A percentile compares a stretch with the other conserved stretches of the same genome.
phyloP scores from a whole-genome alignment of 768 basidiomycete species.

The Psilocybe azurescens region DNA sequence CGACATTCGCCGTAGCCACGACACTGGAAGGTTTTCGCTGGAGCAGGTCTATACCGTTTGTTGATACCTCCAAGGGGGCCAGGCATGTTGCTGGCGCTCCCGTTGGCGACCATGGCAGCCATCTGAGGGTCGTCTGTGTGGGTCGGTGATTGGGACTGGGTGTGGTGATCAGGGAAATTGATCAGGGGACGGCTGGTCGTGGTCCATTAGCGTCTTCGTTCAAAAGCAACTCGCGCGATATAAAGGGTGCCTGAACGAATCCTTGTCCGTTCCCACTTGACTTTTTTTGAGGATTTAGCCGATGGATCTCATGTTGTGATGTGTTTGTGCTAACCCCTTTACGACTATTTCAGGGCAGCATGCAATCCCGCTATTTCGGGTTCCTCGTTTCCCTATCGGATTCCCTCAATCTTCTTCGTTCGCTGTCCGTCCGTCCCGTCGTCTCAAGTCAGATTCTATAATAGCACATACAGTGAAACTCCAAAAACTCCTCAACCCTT shows the following conservation, averaged over 20 bases:
- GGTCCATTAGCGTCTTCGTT: conserved; percentile 14
- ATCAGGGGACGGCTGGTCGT: conserved; percentile 26
- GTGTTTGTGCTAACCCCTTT: background rate
- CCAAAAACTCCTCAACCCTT: no score
- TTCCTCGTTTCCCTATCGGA: conserved; percentile 1
- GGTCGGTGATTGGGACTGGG: background rate
- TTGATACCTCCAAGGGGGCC: conserved; percentile 30
- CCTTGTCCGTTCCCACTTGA: background rate
- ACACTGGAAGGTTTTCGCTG: conserved; percentile 95
- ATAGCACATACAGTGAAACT: no score
- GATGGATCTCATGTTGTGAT: conserved; percentile 6
- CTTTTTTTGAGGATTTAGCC: background rate
- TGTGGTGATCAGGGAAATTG: conserved; percentile 26
- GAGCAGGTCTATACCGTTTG: conserved; percentile 81
- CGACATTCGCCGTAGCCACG: conserved; percentile 93
- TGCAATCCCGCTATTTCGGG: conserved; percentile 9
- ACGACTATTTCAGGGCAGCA: background rate
- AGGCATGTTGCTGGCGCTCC: conserved; percentile 25
- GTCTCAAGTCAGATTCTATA: no score
- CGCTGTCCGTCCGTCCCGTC: background rate
- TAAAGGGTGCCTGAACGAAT: conserved; percentile 16
- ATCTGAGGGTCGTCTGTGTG: conserved; percentile 3
- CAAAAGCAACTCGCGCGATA: conserved; percentile 16
- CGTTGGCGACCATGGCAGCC: conserved; percentile 29
- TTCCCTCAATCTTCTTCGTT: conserved; percentile 1